Percentiles rank a stretch among this genome's conserved stretches.
These are phyloP conservation scores for Solanum pimpinellifolium DNA, from an alignment of 257 asterid species.

Conservation along the genomic window DNA sequence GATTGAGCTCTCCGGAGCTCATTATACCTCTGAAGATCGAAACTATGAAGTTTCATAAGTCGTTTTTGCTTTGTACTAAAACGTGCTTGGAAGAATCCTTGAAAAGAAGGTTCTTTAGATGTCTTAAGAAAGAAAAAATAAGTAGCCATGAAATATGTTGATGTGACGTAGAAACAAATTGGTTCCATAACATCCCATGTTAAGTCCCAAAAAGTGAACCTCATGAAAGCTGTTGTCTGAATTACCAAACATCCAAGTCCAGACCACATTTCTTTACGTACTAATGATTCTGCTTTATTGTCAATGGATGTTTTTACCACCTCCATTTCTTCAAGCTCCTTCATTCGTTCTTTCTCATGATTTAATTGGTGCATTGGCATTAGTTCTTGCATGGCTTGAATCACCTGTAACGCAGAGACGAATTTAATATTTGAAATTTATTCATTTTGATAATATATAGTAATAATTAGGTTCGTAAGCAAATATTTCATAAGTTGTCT, in stretches of 20 bases:
- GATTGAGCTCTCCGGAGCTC: conserved; percentile 8
- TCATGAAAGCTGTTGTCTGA: conserved; percentile 38
- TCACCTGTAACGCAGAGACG: not conserved
- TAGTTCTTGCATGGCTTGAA: conserved; percentile 9
- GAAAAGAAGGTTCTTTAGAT: conserved; percentile 45
- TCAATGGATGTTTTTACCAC: conserved; percentile 36
- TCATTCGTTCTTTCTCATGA: conserved; percentile 10
- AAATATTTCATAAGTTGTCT: not conserved
- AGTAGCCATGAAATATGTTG: conserved; percentile 30
- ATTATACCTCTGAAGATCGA: conserved; percentile 31
- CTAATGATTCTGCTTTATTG: conserved; percentile 40
- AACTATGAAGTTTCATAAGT: conserved; percentile 34
- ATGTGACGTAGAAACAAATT: conserved; percentile 38
- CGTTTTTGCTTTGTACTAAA: conserved; percentile 43
- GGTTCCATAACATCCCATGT: conserved; percentile 88
- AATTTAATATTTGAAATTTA: not conserved
- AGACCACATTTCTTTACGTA: conserved; percentile 38
- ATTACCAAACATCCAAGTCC: conserved; percentile 30
- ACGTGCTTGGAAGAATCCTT: conserved; percentile 45
- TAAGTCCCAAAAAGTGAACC: conserved; percentile 59
- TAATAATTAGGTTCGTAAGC: not conserved
- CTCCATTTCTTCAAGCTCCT: conserved; percentile 31
- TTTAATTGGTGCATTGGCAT: not conserved
- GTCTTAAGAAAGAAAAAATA: conserved; percentile 49
- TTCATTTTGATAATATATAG: not conserved